These are phyloP conservation scores for Metschnikowia vanudenii DNA, from an alignment of 805 yeast species.

Conservation along the genomic window DNA sequence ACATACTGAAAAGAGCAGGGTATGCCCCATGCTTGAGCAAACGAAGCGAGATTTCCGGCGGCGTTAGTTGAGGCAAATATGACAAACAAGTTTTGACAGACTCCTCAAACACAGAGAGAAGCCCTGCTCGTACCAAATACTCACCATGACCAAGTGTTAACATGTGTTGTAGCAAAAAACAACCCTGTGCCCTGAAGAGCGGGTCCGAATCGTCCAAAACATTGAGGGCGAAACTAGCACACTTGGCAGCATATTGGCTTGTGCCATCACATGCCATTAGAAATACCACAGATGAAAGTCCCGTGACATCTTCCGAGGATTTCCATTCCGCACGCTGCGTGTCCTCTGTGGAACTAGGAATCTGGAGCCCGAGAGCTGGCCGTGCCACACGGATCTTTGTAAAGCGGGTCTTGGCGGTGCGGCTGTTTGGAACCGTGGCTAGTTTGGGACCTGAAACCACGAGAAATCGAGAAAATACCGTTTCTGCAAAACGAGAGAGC, in stretches of 20 bases:
- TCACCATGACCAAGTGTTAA: constrained; percentile 10
- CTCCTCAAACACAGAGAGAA: constrained; percentile 27
- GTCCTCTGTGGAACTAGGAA: constrained; percentile 20
- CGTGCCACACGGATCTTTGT: constrained; percentile 11
- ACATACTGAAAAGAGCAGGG: constrained; percentile 17
- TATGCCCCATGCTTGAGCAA: constrained; percentile 25
- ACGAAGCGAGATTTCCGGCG: constrained; percentile 20
- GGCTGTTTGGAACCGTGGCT: constrained; percentile 4
- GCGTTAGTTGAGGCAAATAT: constrained; percentile 29
- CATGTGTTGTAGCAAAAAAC: constrained; percentile 20
- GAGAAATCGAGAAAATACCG: constrained; percentile 6
- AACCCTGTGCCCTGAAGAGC: constrained; percentile 27
- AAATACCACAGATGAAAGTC: constrained; percentile 29
- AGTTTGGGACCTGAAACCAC: constrained; percentile 1
- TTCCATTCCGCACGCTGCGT: constrained; percentile 30
- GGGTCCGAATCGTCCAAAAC: constrained; percentile 36
- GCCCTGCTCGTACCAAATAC: constrained; percentile 26
- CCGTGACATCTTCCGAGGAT: constrained; percentile 20
- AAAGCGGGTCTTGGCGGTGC: not conserved
- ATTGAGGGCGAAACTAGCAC: constrained; percentile 34
- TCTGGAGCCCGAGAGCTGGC: constrained; percentile 20
- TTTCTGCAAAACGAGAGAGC: not conserved
- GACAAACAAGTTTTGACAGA: constrained; percentile 25
- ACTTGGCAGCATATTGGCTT: constrained; percentile 11
- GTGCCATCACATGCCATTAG: constrained; percentile 15